phyloP scores from a whole-genome alignment of 306 rosid species.

The Arachis hypogaea region DNA sequence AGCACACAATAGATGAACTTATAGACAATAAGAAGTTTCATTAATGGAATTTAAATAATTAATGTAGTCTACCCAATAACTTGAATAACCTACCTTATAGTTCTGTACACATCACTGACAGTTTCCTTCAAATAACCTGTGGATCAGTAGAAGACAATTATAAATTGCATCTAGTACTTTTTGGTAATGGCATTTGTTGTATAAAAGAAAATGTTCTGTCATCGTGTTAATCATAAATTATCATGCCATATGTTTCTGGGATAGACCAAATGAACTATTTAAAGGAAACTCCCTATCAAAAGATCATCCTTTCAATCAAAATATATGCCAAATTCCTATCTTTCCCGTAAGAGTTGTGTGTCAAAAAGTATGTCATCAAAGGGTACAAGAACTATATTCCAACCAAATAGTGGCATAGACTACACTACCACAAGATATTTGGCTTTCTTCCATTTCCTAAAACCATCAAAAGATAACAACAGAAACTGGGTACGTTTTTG shows the following conservation, averaged over 20 bases:
- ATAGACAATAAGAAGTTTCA: conserved; percentile 11
- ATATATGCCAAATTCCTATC: neutral
- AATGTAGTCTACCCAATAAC: conserved; percentile 27
- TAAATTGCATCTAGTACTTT: conserved; percentile 23
- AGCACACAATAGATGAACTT: conserved; percentile 27
- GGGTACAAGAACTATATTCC: neutral
- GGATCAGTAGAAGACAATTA: conserved; percentile 35
- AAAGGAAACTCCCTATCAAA: neutral
- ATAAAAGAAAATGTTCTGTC: conserved; percentile 10
- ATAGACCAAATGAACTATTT: too few relatives aligned
- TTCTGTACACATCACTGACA: conserved; percentile 52
- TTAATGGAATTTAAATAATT: conserved; percentile 30
- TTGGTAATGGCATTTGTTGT: conserved; percentile 12
- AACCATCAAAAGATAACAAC: neutral
- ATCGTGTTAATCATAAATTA: conserved; percentile 7
- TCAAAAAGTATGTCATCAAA: neutral
- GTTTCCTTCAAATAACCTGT: conserved; percentile 83
- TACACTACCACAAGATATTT: neutral
- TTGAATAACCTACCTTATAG: conserved; percentile 61
- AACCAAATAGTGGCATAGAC: neutral
- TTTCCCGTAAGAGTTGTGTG: neutral
- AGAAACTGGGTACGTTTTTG: conserved; percentile 20
- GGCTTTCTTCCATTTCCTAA: neutral
- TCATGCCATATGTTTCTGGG: neutral
- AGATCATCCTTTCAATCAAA: neutral